Conservation (phyloP, 2,329 filamentous ascomycete genomes). For the Parastagonospora nodorum region DNA sequence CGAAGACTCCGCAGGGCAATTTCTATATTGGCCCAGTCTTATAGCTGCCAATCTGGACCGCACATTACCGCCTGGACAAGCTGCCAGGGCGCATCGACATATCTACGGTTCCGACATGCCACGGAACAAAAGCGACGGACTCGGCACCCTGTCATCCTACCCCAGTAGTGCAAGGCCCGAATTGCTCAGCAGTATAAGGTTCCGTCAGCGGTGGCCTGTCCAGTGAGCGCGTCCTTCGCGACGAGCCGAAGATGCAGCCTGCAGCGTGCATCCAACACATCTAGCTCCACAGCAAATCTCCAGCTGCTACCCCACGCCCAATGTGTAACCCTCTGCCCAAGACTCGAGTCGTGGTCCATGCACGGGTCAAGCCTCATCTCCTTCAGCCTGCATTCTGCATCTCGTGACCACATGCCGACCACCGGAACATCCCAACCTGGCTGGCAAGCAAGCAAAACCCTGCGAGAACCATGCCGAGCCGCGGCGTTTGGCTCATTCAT, state of each 20-base stretch:
- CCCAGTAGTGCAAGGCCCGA: too few relatives aligned
- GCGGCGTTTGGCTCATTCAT: slow-evolving; percentile 14
- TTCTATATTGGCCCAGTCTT: background rate
- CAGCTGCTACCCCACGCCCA: slow-evolving; percentile 1
- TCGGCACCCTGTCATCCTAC: too few relatives aligned
- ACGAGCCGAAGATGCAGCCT: slow-evolving; percentile 7
- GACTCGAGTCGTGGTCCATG: slow-evolving; percentile 7
- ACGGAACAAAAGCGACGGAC: too few relatives aligned
- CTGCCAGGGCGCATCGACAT: too few relatives aligned
- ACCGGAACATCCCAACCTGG: slow-evolving; percentile 15
- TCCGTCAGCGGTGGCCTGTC: too few relatives aligned
- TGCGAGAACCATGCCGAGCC: slow-evolving; percentile 6
- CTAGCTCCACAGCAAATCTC: background rate
- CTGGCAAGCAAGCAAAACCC: slow-evolving; percentile 11
- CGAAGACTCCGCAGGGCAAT: background rate
- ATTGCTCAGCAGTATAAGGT: too few relatives aligned
- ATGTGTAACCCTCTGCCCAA: slow-evolving; percentile 9
- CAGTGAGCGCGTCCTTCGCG: background rate
- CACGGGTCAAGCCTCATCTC: slow-evolving; percentile 4
- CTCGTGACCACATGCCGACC: slow-evolving; percentile 24
- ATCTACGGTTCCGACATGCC: too few relatives aligned
- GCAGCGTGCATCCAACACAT: background rate
- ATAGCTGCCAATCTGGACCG: too few relatives aligned
- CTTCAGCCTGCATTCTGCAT: slow-evolving; percentile 12
- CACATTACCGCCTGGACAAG: too few relatives aligned